These are phyloP conservation scores for Saccharomycopsis fibuligera DNA, from an alignment of 805 yeast genomes.

Conservation along the genomic window DNA sequence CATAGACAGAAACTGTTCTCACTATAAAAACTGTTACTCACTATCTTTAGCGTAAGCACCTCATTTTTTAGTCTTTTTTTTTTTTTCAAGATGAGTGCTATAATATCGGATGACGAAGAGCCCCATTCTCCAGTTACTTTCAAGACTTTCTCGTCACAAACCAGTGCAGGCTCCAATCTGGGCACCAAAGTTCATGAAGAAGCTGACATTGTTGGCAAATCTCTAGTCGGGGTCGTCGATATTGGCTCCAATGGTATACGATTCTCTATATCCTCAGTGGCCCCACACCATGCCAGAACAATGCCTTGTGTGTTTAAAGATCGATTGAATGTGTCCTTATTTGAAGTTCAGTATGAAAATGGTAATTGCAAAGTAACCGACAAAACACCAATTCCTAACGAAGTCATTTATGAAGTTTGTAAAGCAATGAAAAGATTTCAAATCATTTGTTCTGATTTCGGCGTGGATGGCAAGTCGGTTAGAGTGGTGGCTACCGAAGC, in stretches of 20 bases:
- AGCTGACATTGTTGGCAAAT: slow-evolving; percentile 51
- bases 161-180: background rate
- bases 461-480: slow-evolving; percentile 54
- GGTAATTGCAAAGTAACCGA: slow-evolving; percentile 26
- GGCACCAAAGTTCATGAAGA: slow-evolving; percentile 29
- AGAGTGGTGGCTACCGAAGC: slow-evolving; percentile 72
- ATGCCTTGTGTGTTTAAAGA: slow-evolving; percentile 78
- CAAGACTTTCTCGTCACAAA: background rate
- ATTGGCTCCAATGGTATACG: slow-evolving; percentile 74
- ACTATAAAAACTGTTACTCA: too few species aligned
- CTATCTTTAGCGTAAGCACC: background rate
- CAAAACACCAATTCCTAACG: slow-evolving; percentile 50
- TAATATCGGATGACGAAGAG: slow-evolving; percentile 16
- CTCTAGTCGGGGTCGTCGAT: slow-evolving; percentile 62
- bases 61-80: background rate
- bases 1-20: too few species aligned
- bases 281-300: slow-evolving; percentile 63
- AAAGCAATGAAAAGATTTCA: slow-evolving; percentile 62
- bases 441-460: slow-evolving; percentile 66
- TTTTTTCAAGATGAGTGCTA: slow-evolving; percentile 8
- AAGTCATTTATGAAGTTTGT: slow-evolving; percentile 52
- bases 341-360: slow-evolving; percentile 49
- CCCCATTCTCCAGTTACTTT: background rate
- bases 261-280: slow-evolving; percentile 64
- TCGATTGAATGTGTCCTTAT: slow-evolving; percentile 61